A percentile compares a stretch with the other conserved stretches of the same genome.
These are phyloP conservation scores for Wickerhamiella lipophila DNA, from an alignment of 805 yeast species.

Conservation along the genomic window DNA sequence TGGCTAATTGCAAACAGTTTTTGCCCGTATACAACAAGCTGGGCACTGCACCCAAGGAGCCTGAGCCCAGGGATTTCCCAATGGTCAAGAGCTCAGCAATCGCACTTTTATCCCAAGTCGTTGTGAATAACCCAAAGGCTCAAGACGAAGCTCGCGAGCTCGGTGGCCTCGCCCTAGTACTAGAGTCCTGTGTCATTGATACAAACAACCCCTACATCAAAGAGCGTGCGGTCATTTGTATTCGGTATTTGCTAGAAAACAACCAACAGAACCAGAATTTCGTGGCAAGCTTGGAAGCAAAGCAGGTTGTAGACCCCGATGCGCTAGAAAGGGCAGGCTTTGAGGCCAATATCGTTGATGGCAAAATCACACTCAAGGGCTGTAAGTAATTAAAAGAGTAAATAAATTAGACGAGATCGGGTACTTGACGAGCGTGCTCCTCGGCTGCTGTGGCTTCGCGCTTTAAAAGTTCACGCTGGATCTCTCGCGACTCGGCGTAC, in stretches of 20 bases:
- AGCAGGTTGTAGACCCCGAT: conserved; percentile 46
- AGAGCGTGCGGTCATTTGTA: conserved; percentile 70
- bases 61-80: conserved; percentile 35
- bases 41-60: conserved; percentile 8
- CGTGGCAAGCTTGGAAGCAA: conserved; percentile 67
- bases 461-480: conserved; percentile 10
- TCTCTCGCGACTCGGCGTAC: not conserved
- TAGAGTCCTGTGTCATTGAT: conserved; percentile 77
- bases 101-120: conserved; percentile 50
- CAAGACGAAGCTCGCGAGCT: conserved; percentile 57
- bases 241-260: conserved; percentile 50
- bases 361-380: conserved; percentile 46
- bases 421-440: not conserved
- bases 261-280: conserved; percentile 63
- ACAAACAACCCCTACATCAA: conserved; percentile 68
- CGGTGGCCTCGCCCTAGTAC: conserved; percentile 57
- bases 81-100: conserved; percentile 52
- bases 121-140: conserved; percentile 37
- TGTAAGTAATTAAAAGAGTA: not conserved
- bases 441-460: conserved; percentile 13
- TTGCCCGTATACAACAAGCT: conserved; percentile 14
- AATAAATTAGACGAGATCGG: not conserved
- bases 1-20: conserved; percentile 6
- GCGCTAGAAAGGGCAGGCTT: conserved; percentile 61
- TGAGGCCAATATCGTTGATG: conserved; percentile 59